Evolutionary conservation across 495 filamentous ascomycete species (phyloP), one percentile per base, ranked within the genome.

Genomic region (Aspergillus homomorphus): DNA sequence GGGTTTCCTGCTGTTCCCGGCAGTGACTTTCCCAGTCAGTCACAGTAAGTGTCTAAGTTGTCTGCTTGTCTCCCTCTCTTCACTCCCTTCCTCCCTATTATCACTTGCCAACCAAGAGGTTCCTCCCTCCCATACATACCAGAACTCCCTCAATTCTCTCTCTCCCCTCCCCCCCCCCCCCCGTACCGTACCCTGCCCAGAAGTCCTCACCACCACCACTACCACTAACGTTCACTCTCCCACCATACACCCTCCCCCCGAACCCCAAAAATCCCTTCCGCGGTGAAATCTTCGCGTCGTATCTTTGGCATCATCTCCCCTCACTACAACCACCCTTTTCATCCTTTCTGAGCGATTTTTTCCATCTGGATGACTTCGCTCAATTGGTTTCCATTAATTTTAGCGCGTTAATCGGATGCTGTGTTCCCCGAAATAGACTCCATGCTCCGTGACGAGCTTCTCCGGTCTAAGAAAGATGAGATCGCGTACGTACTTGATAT

Each of bases 361-460:
- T 66, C 68, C 58, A 63, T 73, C 76, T 77, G 75, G 75, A 77
- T 78, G 77, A 77, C 72, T 70, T 72, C 71, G 70, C 72, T 78
- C 72, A 69, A 69, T 67, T 58, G 61, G 67, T 65, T 68, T 64
- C 69, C 66, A 62, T 80, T 67, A 65, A 70, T 79, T 73, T 76
- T 67, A 72, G 75, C 76, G 66, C 77, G 78, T 77, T 77, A 79
- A 80, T 83, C 81, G 79, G 78, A 84, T 84, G 82, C 79, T 76
- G 76, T 73, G 77, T 77, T 73, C 71, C 48, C 73, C 70, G 70
- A 74, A 71, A 64, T 77, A 80, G 75, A 70, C 77, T 74, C 77
- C 68, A 79, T 79, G 76, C 74, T 82, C 76, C 81, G 81, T 64
- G 81, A 83, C 75, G 81, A 78, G 71, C 73, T 78, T 62, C 73